These are phyloP conservation scores for Eucommia ulmoides DNA, from an alignment of 257 asterid genomes.

Conservation along the genomic window DNA sequence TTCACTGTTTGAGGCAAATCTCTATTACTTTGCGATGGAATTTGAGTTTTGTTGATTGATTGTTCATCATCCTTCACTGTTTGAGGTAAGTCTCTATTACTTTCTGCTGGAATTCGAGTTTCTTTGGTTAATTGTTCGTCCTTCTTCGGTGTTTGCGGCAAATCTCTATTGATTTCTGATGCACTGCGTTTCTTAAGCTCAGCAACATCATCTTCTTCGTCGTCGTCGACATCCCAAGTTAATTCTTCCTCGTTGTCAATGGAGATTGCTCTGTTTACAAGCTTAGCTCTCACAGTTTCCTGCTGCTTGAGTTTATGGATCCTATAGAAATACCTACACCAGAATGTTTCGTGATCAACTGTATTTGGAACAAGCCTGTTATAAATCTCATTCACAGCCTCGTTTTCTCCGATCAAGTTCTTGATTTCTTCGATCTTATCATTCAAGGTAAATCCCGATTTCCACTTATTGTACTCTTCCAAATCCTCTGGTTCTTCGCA, in stretches of 20 bases:
- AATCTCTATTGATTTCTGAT: too few relatives aligned
- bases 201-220: slow-evolving; percentile 12
- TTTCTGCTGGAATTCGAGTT: too few relatives aligned
- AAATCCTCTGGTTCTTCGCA: slow-evolving; percentile 67
- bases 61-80: too few relatives aligned
- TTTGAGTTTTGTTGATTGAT: too few relatives aligned
- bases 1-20: too few relatives aligned
- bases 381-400: slow-evolving; percentile 34
- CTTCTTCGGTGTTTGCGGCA: slow-evolving; percentile 11
- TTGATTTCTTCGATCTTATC: slow-evolving; percentile 32
- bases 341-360: slow-evolving; percentile 62
- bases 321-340: slow-evolving; percentile 66
- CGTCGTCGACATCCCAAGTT: slow-evolving; percentile 81
- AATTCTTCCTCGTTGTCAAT: slow-evolving; percentile 70
- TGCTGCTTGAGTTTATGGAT: slow-evolving; percentile 69
- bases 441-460: slow-evolving; percentile 30
- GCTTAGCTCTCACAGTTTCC: slow-evolving; percentile 67
- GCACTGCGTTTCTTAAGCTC: slow-evolving; percentile 11
- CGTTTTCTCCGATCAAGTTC: slow-evolving; percentile 48
- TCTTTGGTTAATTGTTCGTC: too few relatives aligned
- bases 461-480: slow-evolving; percentile 61
- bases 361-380: slow-evolving; percentile 35
- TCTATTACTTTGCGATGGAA: too few relatives aligned
- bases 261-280: slow-evolving; percentile 60
- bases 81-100: too few relatives aligned